phyloP scores from a whole-genome alignment of 1,284 basidiomycete genomes.

The Malassezia slooffiae region DNA sequence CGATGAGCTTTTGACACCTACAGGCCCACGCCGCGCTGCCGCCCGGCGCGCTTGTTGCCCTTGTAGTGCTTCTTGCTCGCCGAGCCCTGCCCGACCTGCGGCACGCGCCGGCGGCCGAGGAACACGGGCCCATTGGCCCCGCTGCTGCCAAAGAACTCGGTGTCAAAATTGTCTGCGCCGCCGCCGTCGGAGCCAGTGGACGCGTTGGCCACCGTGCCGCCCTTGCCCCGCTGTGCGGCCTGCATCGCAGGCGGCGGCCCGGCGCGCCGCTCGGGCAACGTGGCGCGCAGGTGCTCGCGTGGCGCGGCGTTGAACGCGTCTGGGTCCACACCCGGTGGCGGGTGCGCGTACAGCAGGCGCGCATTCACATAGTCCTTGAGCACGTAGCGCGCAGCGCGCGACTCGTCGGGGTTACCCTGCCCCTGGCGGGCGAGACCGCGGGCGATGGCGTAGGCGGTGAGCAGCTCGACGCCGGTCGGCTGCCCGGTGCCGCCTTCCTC shows the following conservation, averaged over 20 bases:
- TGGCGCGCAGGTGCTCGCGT: conserved; percentile 56
- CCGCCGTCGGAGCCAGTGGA: too few species aligned
- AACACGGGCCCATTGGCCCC: conserved; percentile 52
- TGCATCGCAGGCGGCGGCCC: conserved; percentile 11
- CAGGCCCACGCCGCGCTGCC: conserved; percentile 30
- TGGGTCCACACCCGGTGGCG: conserved; percentile 58
- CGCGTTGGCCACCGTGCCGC: conserved; percentile 7
- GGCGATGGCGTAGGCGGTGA: conserved; percentile 67
- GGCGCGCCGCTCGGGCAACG: conserved; percentile 27
- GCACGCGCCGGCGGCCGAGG: conserved; percentile 50
- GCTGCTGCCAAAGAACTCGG: conserved; percentile 69
- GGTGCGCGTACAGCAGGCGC: conserved; percentile 78
- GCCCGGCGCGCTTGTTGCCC: conserved; percentile 55
- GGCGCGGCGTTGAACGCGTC: conserved; percentile 68
- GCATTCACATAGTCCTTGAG: conserved; percentile 97
- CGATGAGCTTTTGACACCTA: conserved; percentile 2
- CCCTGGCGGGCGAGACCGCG: conserved; percentile 85
- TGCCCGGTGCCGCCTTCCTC: conserved; percentile 78
- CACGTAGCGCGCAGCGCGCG: conserved; percentile 79
- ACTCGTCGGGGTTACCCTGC: conserved; percentile 94
- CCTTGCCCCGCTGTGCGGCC: conserved; percentile 7
- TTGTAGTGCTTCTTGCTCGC: conserved; percentile 79
- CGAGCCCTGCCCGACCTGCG: conserved; percentile 47
- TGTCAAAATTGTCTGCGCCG: too few species aligned
- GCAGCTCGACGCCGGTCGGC: conserved; percentile 69